A percentile compares a stretch with the other conserved stretches of the same genome.
Evolutionary conservation across 2,329 filamentous ascomycete species (phyloP).

Genomic region (Apiospora marii): DNA sequence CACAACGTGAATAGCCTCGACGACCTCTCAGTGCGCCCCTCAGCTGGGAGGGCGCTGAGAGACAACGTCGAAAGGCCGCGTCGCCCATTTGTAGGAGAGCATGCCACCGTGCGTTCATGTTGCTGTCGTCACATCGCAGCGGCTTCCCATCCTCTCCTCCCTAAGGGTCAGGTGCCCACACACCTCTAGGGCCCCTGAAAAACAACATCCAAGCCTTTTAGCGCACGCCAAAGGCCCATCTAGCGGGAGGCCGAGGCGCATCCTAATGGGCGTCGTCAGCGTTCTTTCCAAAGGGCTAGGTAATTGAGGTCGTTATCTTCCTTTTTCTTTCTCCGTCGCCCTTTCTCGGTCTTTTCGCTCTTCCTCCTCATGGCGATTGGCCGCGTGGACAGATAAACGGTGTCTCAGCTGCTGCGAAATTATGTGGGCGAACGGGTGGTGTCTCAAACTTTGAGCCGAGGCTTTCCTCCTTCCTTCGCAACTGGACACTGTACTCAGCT

Average conservation of each 20-base stretch:
- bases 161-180: background rate
- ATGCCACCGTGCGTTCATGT: background rate
- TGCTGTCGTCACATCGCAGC: background rate
- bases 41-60: background rate
- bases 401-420: background rate
- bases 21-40: background rate
- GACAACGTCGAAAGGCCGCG: background rate
- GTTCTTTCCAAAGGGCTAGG: no score
- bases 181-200: background rate
- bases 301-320: no score
- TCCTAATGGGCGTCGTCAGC: background rate
- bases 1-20: background rate
- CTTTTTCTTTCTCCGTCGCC: background rate
- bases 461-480: background rate
- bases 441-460: background rate
- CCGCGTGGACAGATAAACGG: background rate
- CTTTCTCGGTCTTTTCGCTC: background rate
- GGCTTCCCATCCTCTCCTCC: background rate
- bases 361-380: background rate
- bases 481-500: background rate
- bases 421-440: background rate
- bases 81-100: background rate
- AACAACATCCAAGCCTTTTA: conserved; percentile 2
- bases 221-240: background rate
- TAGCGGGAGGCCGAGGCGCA: no score